Percentiles rank a stretch among this genome's conserved stretches.
Evolutionary conservation across 2,329 filamentous ascomycete species (phyloP).

Genomic region (Aspergillus sp.): DNA sequence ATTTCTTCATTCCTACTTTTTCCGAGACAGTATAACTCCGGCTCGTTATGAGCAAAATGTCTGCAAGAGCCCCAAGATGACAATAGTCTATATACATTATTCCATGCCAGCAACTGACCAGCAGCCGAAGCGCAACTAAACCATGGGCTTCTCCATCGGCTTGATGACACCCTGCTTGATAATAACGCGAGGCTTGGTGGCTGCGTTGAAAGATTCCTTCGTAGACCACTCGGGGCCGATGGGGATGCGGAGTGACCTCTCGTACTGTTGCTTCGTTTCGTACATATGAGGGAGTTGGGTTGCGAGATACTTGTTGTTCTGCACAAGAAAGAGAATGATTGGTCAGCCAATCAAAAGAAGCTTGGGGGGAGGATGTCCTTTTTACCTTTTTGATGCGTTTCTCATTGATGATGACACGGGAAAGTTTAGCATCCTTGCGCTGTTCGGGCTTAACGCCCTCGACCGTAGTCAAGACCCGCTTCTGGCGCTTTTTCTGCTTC

Average conservation of each 20-base stretch:
- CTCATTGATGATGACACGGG: slow-evolving; percentile 89
- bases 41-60: neutral
- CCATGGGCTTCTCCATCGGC: slow-evolving; percentile 79
- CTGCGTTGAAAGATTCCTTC: slow-evolving; percentile 90
- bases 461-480: slow-evolving; percentile 54
- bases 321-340: slow-evolving; percentile 17
- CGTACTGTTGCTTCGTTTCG: slow-evolving; percentile 86
- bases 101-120: slow-evolving; percentile 15
- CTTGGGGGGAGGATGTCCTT: neutral
- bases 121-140: slow-evolving; percentile 38
- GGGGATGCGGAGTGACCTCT: slow-evolving; percentile 81
- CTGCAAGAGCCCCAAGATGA: neutral
- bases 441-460: slow-evolving; percentile 76
- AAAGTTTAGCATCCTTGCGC: slow-evolving; percentile 80
- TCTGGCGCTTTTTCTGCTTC: slow-evolving; percentile 63
- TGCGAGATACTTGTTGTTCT: slow-evolving; percentile 88
- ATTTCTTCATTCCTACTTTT: neutral
- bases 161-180: slow-evolving; percentile 89
- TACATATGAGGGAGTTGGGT: slow-evolving; percentile 85
- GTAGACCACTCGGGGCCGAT: slow-evolving; percentile 95
- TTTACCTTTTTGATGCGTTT: slow-evolving; percentile 83
- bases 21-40: neutral
- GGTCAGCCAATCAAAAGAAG: slow-evolving; percentile 12
- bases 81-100: slow-evolving; percentile 2
- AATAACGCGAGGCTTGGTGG: slow-evolving; percentile 85